Evolutionary conservation across 768 basidiomycete species (phyloP), one percentile per base, ranked within the genome.

Genomic region (Paxillus rubicundulus): DNA sequence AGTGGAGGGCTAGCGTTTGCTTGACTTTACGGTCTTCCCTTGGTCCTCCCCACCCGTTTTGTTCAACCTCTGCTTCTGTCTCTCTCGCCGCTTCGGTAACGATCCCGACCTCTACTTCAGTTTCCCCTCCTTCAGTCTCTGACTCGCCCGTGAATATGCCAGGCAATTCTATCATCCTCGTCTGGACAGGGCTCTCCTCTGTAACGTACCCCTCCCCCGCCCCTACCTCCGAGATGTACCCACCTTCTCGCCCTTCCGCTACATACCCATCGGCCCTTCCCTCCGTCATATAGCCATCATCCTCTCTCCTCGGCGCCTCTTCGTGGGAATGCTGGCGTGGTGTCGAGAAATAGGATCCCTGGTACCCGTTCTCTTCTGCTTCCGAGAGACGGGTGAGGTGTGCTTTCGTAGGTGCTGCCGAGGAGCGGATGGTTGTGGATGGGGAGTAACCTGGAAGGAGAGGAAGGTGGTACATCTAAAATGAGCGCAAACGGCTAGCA

Each of bases 361-460:
- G 85, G 65, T 96, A 95, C 0, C 91, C 92, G 45, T 87, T 79
- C 63, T 95, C 93, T 65, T 98, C 94, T 6, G 87, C 92, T 64
- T 93, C 87, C 2, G 89, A 88, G 53, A 95, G 79, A 28, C 80
- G 82, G 21, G 82, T 77, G 7, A 87, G 71, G 34, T 85, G 77
- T 0, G 87, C 82, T 40, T 82, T 82, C 4, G 74, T 71, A 5
- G 75, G 77, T 3, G 82, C 75, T 10, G 85, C 80, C 0, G 91
- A 92, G 1, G 91, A 93, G n/a, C 95, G 87, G 24, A 97, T 74
- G 54, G 88, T 92, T 3, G 87, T 84, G 38, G 85, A 82, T 1
- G 89, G 87, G 0, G 88, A 87, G 61, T 98, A 98, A 0, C 95
- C 95, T 8, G 95, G 92, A 14, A 97, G 77, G 4, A 98, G 76